Evolutionary conservation across 2,329 filamentous ascomycete genomes (phyloP).

Genomic region (Stachybotrys elegans): DNA sequence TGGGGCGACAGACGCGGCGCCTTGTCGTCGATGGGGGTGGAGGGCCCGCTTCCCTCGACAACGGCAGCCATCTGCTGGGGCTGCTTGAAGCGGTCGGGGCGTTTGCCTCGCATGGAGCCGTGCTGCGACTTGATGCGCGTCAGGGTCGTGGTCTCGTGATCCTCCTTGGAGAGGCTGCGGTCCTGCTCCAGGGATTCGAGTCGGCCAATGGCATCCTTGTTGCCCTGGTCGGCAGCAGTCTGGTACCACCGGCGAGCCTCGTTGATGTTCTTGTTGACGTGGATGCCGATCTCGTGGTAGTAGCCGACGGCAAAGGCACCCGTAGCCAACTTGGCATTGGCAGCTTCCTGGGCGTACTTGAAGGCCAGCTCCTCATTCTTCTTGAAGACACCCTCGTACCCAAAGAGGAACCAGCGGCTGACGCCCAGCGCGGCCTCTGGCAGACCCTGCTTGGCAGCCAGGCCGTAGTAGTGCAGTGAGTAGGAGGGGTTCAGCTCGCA

Average conservation of each 20-base stretch:
- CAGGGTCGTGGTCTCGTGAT: constrained; percentile 89
- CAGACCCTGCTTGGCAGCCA: constrained; percentile 88
- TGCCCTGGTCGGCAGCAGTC: constrained; percentile 82
- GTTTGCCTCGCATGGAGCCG: constrained; percentile 59
- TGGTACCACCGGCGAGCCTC: constrained; percentile 88
- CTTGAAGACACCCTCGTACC: constrained; percentile 83
- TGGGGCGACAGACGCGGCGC: constrained; percentile 10
- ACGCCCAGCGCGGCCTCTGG: constrained; percentile 92
- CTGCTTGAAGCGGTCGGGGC: constrained; percentile 56
- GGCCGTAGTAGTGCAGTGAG: constrained; percentile 91
- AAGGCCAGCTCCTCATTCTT: constrained; percentile 96
- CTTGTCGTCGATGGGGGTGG: constrained; percentile 19
- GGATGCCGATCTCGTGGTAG: constrained; percentile 94
- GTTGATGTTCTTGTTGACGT: constrained; percentile 74
- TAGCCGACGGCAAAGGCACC: constrained; percentile 97
- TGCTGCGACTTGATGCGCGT: constrained; percentile 80
- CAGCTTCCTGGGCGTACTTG: constrained; percentile 83
- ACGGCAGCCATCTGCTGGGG: constrained; percentile 44
- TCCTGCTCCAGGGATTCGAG: constrained; percentile 81
- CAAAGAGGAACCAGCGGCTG: constrained; percentile 97
- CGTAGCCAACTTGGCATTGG: constrained; percentile 73
- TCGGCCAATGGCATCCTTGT: constrained; percentile 77
- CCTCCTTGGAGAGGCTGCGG: constrained; percentile 79
- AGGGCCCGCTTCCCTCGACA: constrained; percentile 33
- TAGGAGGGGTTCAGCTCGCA: constrained; percentile 93